Evolutionary conservation across 129 eudicot species (phyloP).

Genomic region (sunflower (Helianthus annuus)): HanXRQr2.0-SUNRISE NC_035447.2:122466697-122467196

Average conservation of each 20-base stretch:
- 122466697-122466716: slow-evolving; percentile 51
- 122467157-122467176: neutral
- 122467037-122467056: slow-evolving; percentile 54
- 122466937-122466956: slow-evolving; percentile 59
- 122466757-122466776: slow-evolving; percentile 35
- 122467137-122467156: slow-evolving; percentile 21
- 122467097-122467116: slow-evolving; percentile 48
- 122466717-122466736: slow-evolving; percentile 51
- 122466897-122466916: slow-evolving; percentile 32
- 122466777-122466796: slow-evolving; percentile 39
- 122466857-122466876: neutral
- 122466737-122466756: slow-evolving; percentile 43
- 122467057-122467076: slow-evolving; percentile 39
- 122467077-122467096: slow-evolving; percentile 34
- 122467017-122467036: slow-evolving; percentile 64
- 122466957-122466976: slow-evolving; percentile 40
- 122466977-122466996: slow-evolving; percentile 48
- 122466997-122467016: slow-evolving; percentile 52
- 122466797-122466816: slow-evolving; percentile 47
- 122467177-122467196: slow-evolving; percentile 19
- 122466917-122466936: slow-evolving; percentile 75
- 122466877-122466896: slow-evolving; percentile 40
- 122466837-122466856: neutral
- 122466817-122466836: slow-evolving; percentile 15
- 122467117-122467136: slow-evolving; percentile 4